These are phyloP conservation scores for Casuarina cunninghamiana DNA, from an alignment of 306 rosid genomes.

Conservation along the genomic window DNA sequence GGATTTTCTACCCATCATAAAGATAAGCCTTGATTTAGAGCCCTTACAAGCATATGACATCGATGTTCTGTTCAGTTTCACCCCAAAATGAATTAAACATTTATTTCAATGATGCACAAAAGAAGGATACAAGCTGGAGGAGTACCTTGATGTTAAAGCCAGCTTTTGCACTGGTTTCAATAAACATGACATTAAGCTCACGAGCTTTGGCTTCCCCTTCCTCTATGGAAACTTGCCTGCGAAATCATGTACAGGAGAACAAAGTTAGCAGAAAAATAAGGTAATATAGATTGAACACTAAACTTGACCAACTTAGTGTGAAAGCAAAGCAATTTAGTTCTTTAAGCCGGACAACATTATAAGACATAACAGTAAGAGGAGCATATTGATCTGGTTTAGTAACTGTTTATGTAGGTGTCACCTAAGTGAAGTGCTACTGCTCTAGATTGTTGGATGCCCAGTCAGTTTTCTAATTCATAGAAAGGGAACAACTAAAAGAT, in stretches of 20 bases:
- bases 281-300: conserved; percentile 2
- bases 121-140: neutral
- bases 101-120: conserved; percentile 9
- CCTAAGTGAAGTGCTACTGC: neutral
- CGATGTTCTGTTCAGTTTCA: conserved; percentile 10
- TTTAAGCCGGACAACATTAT: neutral
- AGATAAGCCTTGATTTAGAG: neutral
- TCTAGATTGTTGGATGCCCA: neutral
- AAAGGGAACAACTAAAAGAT: neutral
- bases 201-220: conserved; percentile 52
- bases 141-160: conserved; percentile 45
- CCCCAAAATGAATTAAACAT: conserved; percentile 6
- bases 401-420: neutral
- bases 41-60: conserved; percentile 2
- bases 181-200: conserved; percentile 43
- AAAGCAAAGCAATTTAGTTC: neutral
- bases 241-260: conserved; percentile 12
- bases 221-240: conserved; percentile 49
- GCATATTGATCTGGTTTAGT: neutral
- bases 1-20: neutral
- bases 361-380: neutral
- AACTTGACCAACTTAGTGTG: neutral
- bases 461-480: neutral
- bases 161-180: conserved; percentile 49
- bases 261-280: conserved; percentile 12